Conservation (phyloP, 495 filamentous ascomycete genomes). For the Hypoxylon subgilvum region DNA sequence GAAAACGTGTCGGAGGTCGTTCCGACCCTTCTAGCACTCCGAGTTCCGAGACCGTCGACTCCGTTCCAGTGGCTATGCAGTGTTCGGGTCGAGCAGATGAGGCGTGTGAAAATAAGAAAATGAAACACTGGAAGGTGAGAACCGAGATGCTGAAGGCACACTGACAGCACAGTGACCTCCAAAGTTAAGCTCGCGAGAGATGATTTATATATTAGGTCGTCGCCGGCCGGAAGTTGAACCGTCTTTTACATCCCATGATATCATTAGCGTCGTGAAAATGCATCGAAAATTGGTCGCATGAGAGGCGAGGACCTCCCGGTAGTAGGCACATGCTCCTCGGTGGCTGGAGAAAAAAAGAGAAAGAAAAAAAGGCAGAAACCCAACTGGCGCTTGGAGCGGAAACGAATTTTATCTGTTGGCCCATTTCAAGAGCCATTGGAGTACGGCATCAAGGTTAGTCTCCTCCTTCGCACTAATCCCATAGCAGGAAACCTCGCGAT, state of each 20-base stretch:
- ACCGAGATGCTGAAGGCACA: slow-evolving; percentile 29
- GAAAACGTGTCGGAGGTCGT: slow-evolving; percentile 26
- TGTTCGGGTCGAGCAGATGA: slow-evolving; percentile 35
- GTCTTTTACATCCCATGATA: slow-evolving; percentile 46
- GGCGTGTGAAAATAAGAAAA: slow-evolving; percentile 29
- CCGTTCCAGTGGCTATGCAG: slow-evolving; percentile 35
- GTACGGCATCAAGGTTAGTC: slow-evolving; percentile 94
- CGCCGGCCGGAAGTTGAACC: slow-evolving; percentile 51
- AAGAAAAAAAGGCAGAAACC: slow-evolving; percentile 6
- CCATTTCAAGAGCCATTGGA: slow-evolving; percentile 94
- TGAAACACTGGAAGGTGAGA: slow-evolving; percentile 27
- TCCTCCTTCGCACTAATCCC: slow-evolving; percentile 98
- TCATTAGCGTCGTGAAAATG: slow-evolving; percentile 46
- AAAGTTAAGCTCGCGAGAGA: slow-evolving; percentile 42
- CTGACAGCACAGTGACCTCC: slow-evolving; percentile 32
- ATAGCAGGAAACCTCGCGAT: slow-evolving; percentile 97
- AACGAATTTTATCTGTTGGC: slow-evolving; percentile 62
- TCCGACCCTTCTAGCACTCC: slow-evolving; percentile 37
- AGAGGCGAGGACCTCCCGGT: slow-evolving; percentile 12
- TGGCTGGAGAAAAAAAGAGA: slow-evolving; percentile 15
- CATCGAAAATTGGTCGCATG: slow-evolving; percentile 38
- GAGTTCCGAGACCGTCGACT: slow-evolving; percentile 34
- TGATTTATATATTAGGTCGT: slow-evolving; percentile 52
- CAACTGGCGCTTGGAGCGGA: slow-evolving; percentile 7
- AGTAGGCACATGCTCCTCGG: slow-evolving; percentile 12